These are phyloP conservation scores for Torrubiellomyces zombiae DNA, from an alignment of 2,329 filamentous ascomycete genomes.

Conservation along the genomic window DNA sequence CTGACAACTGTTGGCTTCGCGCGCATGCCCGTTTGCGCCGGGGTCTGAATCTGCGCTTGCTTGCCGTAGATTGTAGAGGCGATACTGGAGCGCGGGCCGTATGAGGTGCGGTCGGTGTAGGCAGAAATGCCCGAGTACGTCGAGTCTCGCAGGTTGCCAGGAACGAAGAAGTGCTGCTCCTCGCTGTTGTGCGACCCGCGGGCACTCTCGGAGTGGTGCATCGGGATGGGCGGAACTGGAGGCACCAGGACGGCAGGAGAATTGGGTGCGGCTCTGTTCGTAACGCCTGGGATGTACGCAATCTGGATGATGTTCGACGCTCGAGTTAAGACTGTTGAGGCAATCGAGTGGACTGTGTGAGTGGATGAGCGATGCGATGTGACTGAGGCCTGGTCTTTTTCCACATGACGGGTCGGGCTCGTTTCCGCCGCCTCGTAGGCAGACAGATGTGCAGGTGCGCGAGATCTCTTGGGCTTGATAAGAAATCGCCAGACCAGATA, in stretches of 20 bases:
- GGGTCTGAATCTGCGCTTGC: conserved; percentile 66
- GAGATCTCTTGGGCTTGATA: conserved; percentile 61
- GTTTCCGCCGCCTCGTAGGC: conserved; percentile 40
- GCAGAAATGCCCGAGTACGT: conserved; percentile 67
- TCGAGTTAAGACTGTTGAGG: conserved; percentile 84
- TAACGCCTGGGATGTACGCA: conserved; percentile 94
- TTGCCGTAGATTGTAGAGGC: conserved; percentile 90
- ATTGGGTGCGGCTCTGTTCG: conserved; percentile 74
- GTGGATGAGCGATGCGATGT: conserved; percentile 52
- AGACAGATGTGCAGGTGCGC: conserved; percentile 29
- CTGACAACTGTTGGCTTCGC: conserved; percentile 87
- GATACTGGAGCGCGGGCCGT: conserved; percentile 53
- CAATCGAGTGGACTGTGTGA: conserved; percentile 78
- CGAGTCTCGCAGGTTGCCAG: conserved; percentile 76
- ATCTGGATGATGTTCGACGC: conserved; percentile 99
- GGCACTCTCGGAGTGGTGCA: conserved; percentile 32
- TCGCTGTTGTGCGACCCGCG: conserved; percentile 38
- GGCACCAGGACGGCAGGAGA: conserved; percentile 68
- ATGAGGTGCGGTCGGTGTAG: conserved; percentile 44
- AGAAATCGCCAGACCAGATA: conserved; percentile 81
- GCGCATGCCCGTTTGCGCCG: conserved; percentile 73
- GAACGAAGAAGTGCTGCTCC: conserved; percentile 87
- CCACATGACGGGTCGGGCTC: conserved; percentile 21
- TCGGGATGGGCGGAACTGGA: conserved; percentile 86
- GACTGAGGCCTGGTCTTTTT: conserved; percentile 27